Evolutionary conservation across 2,329 filamentous ascomycete genomes (phyloP), one percentile per base, ranked within the genome.

Genomic region (Xylariales sp.): DNA sequence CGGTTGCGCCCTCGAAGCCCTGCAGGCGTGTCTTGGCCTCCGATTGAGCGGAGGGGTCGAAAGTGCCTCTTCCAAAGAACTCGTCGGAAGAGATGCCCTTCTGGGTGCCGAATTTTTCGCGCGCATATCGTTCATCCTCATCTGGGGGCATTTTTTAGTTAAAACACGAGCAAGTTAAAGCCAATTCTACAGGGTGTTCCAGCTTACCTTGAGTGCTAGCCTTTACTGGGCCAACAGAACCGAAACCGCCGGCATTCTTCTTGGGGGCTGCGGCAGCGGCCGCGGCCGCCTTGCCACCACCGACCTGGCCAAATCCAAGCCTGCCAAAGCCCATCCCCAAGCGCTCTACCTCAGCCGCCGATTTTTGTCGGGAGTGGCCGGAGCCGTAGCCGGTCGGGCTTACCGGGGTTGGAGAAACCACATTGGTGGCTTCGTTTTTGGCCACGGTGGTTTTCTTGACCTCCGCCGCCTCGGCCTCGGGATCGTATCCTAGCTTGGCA

Each of bases 11-110:
- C 64, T 97, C 91, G 57, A 98, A 98, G 32, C 89, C 87, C 67
- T 88, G 83, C 38, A 98, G 76, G 28, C 93, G 81, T 17, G 75
- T 73, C 70, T 95, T 95, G 52, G 93, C 91, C 67, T 96, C 91
- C 36, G 81, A 73, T 57, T 93, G 85, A 7, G 84, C 79, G 39
- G 73, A 74, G 25, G 90, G 81, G 59, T 98, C 90, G 63, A 83
- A 97, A 39, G 77, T 69, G 37, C 89, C 88, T 60, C 93, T 91
- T 54, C 91, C 89, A 59, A 98, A 98, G 74, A 95, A 98, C 60
- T 98, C 93, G 61, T 98, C 93, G 1, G 90, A 96, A 0, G 89
- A 96, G 50, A 98, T 98, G 51, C 87, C 87, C 72, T 97, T 97
- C 62, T 98, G 93, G 29, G 65, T 66, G 43, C 90, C 91, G 55